These are phyloP conservation scores for Condylostoma magnum DNA, from an alignment of 169 alveolate species.

Conservation along the genomic window DNA sequence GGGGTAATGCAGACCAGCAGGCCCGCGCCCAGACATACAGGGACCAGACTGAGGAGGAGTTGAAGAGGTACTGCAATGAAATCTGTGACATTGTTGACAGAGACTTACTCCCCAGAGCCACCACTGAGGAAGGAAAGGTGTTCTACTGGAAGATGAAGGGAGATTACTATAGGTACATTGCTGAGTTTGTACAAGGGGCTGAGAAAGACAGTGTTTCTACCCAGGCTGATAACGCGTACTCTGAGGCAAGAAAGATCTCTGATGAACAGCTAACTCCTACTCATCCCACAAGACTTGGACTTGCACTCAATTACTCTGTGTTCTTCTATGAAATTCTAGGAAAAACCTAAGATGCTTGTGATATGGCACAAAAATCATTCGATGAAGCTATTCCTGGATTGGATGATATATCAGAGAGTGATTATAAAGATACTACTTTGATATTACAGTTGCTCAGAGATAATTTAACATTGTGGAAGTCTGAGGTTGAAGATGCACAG, in stretches of 20 bases:
- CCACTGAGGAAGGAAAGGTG: conserved; percentile 75
- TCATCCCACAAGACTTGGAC: conserved; percentile 98
- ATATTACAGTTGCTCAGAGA: conserved; percentile 96
- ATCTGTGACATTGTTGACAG: conserved; percentile 89
- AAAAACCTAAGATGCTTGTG: conserved; percentile 97
- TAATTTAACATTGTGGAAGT: conserved; percentile 95
- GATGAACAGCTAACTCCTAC: conserved; percentile 93
- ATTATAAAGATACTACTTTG: conserved; percentile 92
- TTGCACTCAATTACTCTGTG: conserved; percentile 97
- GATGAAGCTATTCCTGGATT: conserved; percentile 95
- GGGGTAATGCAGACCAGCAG: conserved; percentile 83
- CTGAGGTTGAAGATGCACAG: too few species aligned
- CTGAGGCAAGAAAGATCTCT: conserved; percentile 94
- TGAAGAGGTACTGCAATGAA: conserved; percentile 91
- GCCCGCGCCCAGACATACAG: conserved; percentile 92
- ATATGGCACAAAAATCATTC: conserved; percentile 96
- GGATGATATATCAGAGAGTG: conserved; percentile 93
- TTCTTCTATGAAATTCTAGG: conserved; percentile 97
- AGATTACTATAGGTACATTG: conserved; percentile 93
- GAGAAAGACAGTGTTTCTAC: conserved; percentile 93
- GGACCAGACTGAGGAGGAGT: conserved; percentile 93
- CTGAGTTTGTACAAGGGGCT: conserved; percentile 96
- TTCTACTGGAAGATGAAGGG: conserved; percentile 99
- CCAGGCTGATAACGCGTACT: conserved; percentile 94
- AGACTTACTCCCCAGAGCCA: conserved; percentile 90